A percentile compares a stretch with the other conserved stretches of the same genome.
These are phyloP conservation scores for Globisporangium recalcitrans DNA, from an alignment of 352 stramenopile genomes.

Conservation along the genomic window DNA sequence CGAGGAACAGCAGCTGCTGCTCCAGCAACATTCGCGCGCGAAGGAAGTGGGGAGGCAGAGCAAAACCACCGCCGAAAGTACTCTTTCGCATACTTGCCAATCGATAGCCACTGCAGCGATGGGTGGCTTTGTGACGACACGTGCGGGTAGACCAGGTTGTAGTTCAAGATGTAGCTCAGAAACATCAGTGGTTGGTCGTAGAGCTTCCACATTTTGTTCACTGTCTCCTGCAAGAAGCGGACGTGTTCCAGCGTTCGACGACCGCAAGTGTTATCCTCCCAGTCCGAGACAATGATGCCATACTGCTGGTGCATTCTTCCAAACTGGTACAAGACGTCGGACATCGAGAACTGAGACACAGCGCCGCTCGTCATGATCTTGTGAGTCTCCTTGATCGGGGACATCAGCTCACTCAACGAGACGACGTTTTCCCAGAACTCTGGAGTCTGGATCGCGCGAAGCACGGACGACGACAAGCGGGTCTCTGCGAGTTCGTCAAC, in stretches of 20 bases:
- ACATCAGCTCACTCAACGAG: conserved; percentile 72
- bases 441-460: conserved; percentile 53
- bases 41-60: conserved; percentile 7
- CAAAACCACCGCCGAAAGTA: conserved; percentile 76
- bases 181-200: conserved; percentile 73
- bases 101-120: conserved; percentile 63
- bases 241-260: conserved; percentile 49
- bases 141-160: conserved; percentile 51
- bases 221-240: conserved; percentile 44
- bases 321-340: conserved; percentile 74
- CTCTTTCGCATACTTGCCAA: conserved; percentile 73
- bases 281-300: conserved; percentile 56
- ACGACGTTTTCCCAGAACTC: conserved; percentile 76
- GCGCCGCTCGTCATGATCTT: conserved; percentile 48
- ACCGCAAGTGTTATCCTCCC: conserved; percentile 50
- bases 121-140: conserved; percentile 43
- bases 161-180: conserved; percentile 69
- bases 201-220: conserved; percentile 70
- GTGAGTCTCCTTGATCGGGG: conserved; percentile 70
- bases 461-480: conserved; percentile 29
- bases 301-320: conserved; percentile 78
- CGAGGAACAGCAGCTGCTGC: not conserved
- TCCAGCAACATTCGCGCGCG: not conserved
- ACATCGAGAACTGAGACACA: conserved; percentile 43
- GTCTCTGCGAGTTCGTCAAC: conserved; percentile 43